A percentile compares a stretch with the other conserved stretches of the same genome.
Conservation (phyloP, 345 rosid species). For the Citrus hindsii region DNA sequence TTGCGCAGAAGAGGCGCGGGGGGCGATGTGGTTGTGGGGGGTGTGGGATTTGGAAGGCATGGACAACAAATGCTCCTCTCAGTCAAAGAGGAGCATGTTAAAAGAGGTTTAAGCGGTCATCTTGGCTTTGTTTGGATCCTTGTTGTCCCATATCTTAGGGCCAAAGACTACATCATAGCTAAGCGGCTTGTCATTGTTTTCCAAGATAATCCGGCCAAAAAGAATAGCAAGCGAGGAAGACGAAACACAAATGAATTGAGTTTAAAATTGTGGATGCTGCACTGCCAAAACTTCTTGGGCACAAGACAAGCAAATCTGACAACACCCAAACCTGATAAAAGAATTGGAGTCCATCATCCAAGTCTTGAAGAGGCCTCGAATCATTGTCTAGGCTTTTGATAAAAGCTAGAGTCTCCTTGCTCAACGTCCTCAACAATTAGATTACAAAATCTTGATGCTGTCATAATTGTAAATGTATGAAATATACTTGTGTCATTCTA, state of each 20-base stretch:
- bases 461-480: background rate
- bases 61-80: background rate
- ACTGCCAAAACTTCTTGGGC: conserved; percentile 17
- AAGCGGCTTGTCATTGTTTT: conserved; percentile 31
- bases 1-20: too few species aligned
- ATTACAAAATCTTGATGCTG: background rate
- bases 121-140: conserved; percentile 27
- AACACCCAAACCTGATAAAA: conserved; percentile 20
- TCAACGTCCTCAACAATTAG: conserved; percentile 33
- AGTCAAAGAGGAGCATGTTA: conserved; percentile 7
- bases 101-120: conserved; percentile 33
- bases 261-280: conserved; percentile 25
- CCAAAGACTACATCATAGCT: conserved; percentile 19
- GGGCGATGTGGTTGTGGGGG: too few species aligned
- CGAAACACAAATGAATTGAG: conserved; percentile 24
- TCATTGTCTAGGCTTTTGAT: conserved; percentile 36
- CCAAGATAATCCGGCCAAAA: conserved; percentile 32
- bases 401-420: conserved; percentile 39
- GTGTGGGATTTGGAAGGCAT: background rate
- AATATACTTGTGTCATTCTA: background rate
- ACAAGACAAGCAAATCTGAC: conserved; percentile 9
- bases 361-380: conserved; percentile 45
- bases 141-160: conserved; percentile 34
- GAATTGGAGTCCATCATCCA: conserved; percentile 34
- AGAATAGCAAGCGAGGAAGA: conserved; percentile 18